Conservation (phyloP, 805 yeast species). For the Saccharomycopsis microspora region DNA sequence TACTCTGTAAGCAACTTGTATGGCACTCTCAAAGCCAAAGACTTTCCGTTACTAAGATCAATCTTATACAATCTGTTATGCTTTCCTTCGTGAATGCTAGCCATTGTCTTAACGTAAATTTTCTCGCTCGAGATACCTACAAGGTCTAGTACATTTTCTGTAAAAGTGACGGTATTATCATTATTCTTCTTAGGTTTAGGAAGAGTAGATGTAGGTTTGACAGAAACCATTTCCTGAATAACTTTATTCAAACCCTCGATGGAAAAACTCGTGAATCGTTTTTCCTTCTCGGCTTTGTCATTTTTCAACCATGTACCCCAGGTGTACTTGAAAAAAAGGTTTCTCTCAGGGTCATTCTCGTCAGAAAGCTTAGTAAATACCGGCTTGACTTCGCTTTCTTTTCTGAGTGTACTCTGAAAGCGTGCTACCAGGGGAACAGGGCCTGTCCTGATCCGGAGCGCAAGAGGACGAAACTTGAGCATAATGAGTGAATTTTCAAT, state of each 20-base stretch:
- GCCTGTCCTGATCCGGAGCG: neutral
- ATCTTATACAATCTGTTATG: constrained; percentile 82
- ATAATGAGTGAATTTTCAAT: too few relatives aligned
- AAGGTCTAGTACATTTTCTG: constrained; percentile 35
- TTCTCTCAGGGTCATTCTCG: constrained; percentile 55
- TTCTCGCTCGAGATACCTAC: constrained; percentile 37
- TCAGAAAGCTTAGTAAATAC: constrained; percentile 43
- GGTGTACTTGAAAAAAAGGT: constrained; percentile 69
- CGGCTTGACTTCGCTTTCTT: constrained; percentile 25
- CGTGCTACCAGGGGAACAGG: neutral
- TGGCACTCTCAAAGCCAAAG: constrained; percentile 74
- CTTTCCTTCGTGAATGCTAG: constrained; percentile 87
- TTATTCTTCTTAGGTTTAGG: constrained; percentile 27
- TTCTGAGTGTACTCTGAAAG: constrained; percentile 10
- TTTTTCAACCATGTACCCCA: constrained; percentile 95
- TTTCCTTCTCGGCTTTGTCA: constrained; percentile 61
- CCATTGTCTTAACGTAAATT: constrained; percentile 46
- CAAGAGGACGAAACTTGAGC: too few relatives aligned
- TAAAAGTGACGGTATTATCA: constrained; percentile 31
- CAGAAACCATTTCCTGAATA: constrained; percentile 30
- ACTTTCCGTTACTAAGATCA: constrained; percentile 46
- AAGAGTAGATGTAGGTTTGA: constrained; percentile 19
- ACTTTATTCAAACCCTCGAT: constrained; percentile 60
- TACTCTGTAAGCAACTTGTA: constrained; percentile 62
- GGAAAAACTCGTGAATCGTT: constrained; percentile 72